Base-by-base conservation (phyloP, 306 rosid species). In the Dicorynia guianensis region DNA sequence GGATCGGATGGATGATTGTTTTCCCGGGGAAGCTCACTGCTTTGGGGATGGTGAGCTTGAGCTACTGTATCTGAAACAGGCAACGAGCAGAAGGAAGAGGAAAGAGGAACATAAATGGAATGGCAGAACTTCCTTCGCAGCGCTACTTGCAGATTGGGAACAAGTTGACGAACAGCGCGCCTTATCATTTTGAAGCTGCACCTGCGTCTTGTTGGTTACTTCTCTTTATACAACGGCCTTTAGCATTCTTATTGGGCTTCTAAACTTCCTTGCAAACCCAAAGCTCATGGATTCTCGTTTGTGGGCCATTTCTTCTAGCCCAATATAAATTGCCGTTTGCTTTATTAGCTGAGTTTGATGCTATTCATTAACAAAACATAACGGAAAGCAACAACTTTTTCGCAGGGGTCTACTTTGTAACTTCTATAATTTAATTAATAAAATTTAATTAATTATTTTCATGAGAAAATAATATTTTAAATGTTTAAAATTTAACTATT, bases 31-130 rank as follows among this genome's bases (percentile, higher is more conserved):
- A 63, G 30, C 19, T 61, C 62, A 17, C 13, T 56, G 42, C 9
- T 12, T 9, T 44, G 5, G 54, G 38, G 10, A 43, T 14, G 30
- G n/a, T 40, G 4, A 38, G 54, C 1, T 53, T 73, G 77, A 3
- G 18, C 5, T 11, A 19, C 20, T 13, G 60, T 4, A n/a, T 70
- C 72, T 15, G 50, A 42, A 20, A 54, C 54, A 12, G 87, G 50
- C 57, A 44, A 74, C 11, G 91, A 81, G 71, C 81, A 85, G 79
- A 83, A 80, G 19, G 62, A 67, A 7, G 8, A 61, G 25, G 71
- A 66, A 14, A 30, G 36, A 25, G 81, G 65, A 55, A 75, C 53
- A 50, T 76, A 68, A 46, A 49, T 39, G 72, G 63, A 35, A 39
- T 18, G 63, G 65, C 64, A 74, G 42, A 36, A 17, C 78, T 33